A percentile compares a stretch with the other conserved stretches of the same genome.
These are phyloP conservation scores for Metarhizium robertsii DNA, from an alignment of 2,329 filamentous ascomycete genomes.

Conservation along the genomic window DNA sequence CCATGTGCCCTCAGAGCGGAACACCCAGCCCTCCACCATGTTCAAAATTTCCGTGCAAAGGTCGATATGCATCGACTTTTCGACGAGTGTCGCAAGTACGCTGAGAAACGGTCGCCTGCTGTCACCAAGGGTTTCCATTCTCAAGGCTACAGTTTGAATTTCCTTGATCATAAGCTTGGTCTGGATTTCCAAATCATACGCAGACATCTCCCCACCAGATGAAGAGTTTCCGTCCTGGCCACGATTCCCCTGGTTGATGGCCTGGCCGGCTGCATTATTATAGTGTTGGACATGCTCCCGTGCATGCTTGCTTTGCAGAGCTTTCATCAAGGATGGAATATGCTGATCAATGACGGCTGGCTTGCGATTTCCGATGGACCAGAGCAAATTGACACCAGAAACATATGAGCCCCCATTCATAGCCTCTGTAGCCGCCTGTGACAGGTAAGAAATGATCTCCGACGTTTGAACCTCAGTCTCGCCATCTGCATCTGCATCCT, in stretches of 20 bases:
- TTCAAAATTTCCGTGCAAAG: constrained; percentile 88
- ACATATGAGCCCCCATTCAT: constrained; percentile 74
- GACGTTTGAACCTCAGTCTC: constrained; percentile 73
- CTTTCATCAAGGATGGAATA: constrained; percentile 82
- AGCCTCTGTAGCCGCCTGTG: constrained; percentile 77
- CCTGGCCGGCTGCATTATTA: constrained; percentile 44
- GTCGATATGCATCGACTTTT: constrained; percentile 80
- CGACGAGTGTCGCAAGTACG: constrained; percentile 86
- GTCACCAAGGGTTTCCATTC: constrained; percentile 89
- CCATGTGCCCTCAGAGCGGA: constrained; percentile 88
- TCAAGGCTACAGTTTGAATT: constrained; percentile 81
- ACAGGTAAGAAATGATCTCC: constrained; percentile 79
- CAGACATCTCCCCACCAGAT: constrained; percentile 46
- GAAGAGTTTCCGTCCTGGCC: constrained; percentile 46
- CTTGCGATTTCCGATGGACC: constrained; percentile 79
- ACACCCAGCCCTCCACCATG: constrained; percentile 95
- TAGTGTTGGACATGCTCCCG: constrained; percentile 85
- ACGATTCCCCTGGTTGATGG: constrained; percentile 30
- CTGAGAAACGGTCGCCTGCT: constrained; percentile 89
- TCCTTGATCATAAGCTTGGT: constrained; percentile 89
- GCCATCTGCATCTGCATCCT: constrained; percentile 73
- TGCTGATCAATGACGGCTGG: constrained; percentile 85
- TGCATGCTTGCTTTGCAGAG: constrained; percentile 81
- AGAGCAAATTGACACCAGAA: constrained; percentile 85
- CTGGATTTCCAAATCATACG: constrained; percentile 79